phyloP scores from a whole-genome alignment of 2,329 filamentous ascomycete species.

The Hyphodiscus sp. region DNA sequence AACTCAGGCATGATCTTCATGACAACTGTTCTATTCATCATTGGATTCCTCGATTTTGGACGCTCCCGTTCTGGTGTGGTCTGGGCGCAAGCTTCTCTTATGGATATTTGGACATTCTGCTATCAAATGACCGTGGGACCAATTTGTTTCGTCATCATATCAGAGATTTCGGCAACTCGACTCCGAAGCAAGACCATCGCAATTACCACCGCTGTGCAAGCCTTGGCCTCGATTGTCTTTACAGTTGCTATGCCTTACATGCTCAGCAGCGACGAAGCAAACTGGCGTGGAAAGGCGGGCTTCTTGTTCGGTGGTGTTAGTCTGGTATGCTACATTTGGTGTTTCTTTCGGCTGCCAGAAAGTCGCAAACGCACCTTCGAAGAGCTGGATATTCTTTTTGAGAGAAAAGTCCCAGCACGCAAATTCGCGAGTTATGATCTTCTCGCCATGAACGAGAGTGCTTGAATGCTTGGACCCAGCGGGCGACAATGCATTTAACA shows the following conservation, averaged over 20 bases:
- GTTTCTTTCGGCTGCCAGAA: not conserved
- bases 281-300: constrained; percentile 42
- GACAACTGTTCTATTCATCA: constrained; percentile 43
- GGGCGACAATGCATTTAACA: no score
- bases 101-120: constrained; percentile 21
- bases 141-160: not conserved
- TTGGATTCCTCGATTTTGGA: constrained; percentile 31
- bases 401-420: not conserved
- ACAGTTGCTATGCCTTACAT: constrained; percentile 31
- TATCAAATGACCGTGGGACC: constrained; percentile 30
- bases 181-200: constrained; percentile 28
- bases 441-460: not conserved
- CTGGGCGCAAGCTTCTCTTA: constrained; percentile 33
- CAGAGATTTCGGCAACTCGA: constrained; percentile 27
- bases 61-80: constrained; percentile 15
- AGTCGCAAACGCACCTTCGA: not conserved
- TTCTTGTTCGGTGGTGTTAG: constrained; percentile 32
- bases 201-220: constrained; percentile 31
- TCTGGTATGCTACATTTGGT: not conserved
- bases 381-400: not conserved
- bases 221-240: constrained; percentile 27
- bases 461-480: not conserved
- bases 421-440: not conserved
- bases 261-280: constrained; percentile 40
- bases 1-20: constrained; percentile 52